These are phyloP conservation scores for Favolaschia claudopus DNA, from an alignment of 768 basidiomycete species.

Conservation along the genomic window DNA sequence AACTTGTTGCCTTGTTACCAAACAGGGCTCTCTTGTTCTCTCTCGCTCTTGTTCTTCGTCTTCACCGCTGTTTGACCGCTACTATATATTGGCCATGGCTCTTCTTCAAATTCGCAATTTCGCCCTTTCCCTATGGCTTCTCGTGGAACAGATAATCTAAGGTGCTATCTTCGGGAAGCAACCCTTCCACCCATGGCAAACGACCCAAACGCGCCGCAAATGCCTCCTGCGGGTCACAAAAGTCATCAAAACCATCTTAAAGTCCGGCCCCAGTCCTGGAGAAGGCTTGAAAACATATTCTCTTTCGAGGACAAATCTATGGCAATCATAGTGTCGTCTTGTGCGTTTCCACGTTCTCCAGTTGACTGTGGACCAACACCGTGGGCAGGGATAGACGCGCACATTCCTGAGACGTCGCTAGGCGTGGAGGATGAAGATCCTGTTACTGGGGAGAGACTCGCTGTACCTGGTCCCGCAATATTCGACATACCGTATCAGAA, in stretches of 20 bases:
- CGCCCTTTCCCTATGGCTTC: conserved; percentile 27
- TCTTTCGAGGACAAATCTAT: conserved; percentile 39
- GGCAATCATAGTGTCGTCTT: conserved; percentile 41
- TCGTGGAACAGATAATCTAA: conserved; percentile 52
- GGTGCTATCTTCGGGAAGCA: conserved; percentile 54
- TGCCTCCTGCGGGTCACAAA: conserved; percentile 50
- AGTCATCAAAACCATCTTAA: conserved; percentile 53
- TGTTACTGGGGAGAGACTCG: conserved; percentile 47
- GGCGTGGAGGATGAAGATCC: conserved; percentile 47
- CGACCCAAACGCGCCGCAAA: conserved; percentile 37
- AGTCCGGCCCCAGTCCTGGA: conserved; percentile 55
- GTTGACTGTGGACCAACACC: neutral
- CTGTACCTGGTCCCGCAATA: conserved; percentile 50
- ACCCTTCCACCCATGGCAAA: conserved; percentile 51
- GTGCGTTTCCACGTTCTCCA: conserved; percentile 40
- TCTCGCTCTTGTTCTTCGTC: neutral
- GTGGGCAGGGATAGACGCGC: conserved; percentile 46
- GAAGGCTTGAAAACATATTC: conserved; percentile 60
- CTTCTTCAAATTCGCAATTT: neutral
- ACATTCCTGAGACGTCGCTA: conserved; percentile 44
- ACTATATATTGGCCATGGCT: neutral
- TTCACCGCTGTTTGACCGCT: conserved; percentile 1
- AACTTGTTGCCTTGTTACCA: no score
- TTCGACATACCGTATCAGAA: conserved; percentile 43
- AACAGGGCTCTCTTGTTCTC: no score